Conservation (phyloP, 371 early-diverging fungal species). For the Coelomomyces lativittatus region DNA sequence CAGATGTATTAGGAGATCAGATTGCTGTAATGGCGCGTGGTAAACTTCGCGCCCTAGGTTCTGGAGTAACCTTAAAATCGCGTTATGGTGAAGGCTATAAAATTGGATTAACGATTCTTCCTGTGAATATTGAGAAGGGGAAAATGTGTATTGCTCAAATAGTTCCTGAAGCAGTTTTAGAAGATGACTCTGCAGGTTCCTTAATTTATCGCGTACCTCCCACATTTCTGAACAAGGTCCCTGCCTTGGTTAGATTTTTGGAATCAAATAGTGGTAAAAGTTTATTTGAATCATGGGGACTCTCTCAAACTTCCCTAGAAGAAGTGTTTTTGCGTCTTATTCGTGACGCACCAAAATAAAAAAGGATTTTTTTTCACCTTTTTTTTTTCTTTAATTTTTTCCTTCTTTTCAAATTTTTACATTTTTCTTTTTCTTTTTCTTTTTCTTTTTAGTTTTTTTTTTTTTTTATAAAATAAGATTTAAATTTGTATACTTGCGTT, state of each 20-base stretch:
- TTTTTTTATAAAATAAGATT: too few species aligned
- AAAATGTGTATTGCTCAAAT: slow-evolving; percentile 7
- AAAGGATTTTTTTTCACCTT: too few species aligned
- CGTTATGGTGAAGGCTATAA: slow-evolving; percentile 48
- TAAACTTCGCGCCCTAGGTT: slow-evolving; percentile 40
- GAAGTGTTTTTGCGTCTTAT: slow-evolving; percentile 31
- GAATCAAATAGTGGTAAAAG: slow-evolving; percentile 4
- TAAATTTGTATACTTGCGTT: too few species aligned
- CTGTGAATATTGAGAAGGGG: slow-evolving; percentile 4
- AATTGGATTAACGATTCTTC: slow-evolving; percentile 6
- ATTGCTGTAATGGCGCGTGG: slow-evolving; percentile 55
- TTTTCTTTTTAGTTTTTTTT: too few species aligned
- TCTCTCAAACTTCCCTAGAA: slow-evolving; percentile 46
- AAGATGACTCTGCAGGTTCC: slow-evolving; percentile 47
- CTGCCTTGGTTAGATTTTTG: slow-evolving; percentile 24
- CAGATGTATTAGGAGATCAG: slow-evolving; percentile 39
- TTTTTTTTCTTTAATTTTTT: too few species aligned
- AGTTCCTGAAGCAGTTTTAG: slow-evolving; percentile 28
- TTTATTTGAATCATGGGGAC: slow-evolving; percentile 42
- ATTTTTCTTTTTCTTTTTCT: too few species aligned
- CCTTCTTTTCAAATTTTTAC: too few species aligned
- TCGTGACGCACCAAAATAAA: slow-evolving; percentile 6
- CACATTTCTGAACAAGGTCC: slow-evolving; percentile 11
- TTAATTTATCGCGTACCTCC: slow-evolving; percentile 39
- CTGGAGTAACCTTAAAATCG: slow-evolving; percentile 43